Base-by-base conservation (phyloP, 441 rosid genomes). In the Brassica hybrid region DNA sequence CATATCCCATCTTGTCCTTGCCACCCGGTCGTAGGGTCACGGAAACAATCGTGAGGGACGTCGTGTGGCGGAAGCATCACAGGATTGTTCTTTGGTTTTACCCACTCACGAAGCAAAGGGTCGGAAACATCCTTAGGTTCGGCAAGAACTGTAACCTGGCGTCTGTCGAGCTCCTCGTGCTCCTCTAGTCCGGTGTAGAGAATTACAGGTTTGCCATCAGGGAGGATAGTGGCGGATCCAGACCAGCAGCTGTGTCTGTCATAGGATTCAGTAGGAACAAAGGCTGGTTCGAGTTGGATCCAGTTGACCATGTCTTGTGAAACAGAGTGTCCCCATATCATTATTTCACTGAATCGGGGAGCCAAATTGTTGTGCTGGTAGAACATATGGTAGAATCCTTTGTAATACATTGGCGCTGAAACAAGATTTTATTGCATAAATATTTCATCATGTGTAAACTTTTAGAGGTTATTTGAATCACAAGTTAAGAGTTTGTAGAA, bases 21-120 rank as follows among this genome's bases (percentile, higher is more conserved):
- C 89, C 93, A 89, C 8, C 85, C 86, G 0, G 86, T 79, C 7
- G 88, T 72, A 9, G 89, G 92, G 71, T 88, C 92, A 48, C 92
- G 83, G 77, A 88, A 87, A 6, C 75, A 67, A 34, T 84, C 7
- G 4, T 41, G 8, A 54, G 77, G 73, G 18, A 84, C 71, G 30
- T 60, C 38, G 32, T 19, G 58, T 9, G 59, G 62, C 3, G 81
- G 80, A 32, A 65, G 14, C 81, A 89, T 86, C 21, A 88, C 32
- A 6, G 89, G 93, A 72, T 89, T 86, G 12, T 43, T 9, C 25
- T 81, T 71, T 5, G 83, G 83, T 41, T 88, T 88, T 1, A 82
- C 72, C 92, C 90, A 87, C 21, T 85, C 84, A 48, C 43, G 71
- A 23, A 86, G 89, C 25, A 73, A 62, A 3, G 88, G 90, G 72